A percentile compares a stretch with the other conserved stretches of the same genome.
Conservation (phyloP, 768 basidiomycete genomes). For the Royoungia palumana region DNA sequence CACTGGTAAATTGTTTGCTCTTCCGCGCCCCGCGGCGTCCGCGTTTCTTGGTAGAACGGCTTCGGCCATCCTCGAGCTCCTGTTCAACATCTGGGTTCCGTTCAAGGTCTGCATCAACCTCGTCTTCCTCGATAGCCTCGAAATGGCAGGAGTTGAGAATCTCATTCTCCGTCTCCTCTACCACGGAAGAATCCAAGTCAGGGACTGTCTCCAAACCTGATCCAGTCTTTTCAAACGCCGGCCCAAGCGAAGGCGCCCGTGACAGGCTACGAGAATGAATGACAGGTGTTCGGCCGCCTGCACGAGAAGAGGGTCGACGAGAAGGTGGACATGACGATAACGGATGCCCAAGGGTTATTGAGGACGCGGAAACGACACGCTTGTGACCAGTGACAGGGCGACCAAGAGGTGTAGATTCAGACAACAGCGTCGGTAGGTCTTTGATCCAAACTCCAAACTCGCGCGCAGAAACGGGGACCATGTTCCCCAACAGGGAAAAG, state of each 20-base stretch:
- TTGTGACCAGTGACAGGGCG: conserved; percentile 42
- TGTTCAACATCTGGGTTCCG: conserved; percentile 19
- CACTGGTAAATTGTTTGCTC: conserved; percentile 44
- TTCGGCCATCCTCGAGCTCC: conserved; percentile 35
- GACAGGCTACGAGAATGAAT: conserved; percentile 55
- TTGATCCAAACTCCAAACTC: conserved; percentile 87
- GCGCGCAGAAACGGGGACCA: conserved; percentile 56
- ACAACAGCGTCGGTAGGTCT: conserved; percentile 73
- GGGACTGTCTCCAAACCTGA: conserved; percentile 48
- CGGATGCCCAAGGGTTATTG: conserved; percentile 57
- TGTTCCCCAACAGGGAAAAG: conserved; percentile 16
- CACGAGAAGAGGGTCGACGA: conserved; percentile 68
- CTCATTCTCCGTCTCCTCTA: conserved; percentile 44
- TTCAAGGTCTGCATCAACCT: conserved; percentile 26
- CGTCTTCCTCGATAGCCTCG: conserved; percentile 36
- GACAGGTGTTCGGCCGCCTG: conserved; percentile 53
- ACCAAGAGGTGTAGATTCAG: conserved; percentile 31
- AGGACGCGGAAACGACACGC: conserved; percentile 58
- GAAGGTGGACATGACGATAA: conserved; percentile 64
- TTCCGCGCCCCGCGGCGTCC: conserved; percentile 85
- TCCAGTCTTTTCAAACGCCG: conserved; percentile 40
- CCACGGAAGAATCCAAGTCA: conserved; percentile 40
- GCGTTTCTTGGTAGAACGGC: conserved; percentile 70
- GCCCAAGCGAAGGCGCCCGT: conserved; percentile 61
- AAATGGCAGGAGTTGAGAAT: conserved; percentile 20